Conservation (phyloP, 148 eudicot genomes). For the Rhododendron molle region DNA sequence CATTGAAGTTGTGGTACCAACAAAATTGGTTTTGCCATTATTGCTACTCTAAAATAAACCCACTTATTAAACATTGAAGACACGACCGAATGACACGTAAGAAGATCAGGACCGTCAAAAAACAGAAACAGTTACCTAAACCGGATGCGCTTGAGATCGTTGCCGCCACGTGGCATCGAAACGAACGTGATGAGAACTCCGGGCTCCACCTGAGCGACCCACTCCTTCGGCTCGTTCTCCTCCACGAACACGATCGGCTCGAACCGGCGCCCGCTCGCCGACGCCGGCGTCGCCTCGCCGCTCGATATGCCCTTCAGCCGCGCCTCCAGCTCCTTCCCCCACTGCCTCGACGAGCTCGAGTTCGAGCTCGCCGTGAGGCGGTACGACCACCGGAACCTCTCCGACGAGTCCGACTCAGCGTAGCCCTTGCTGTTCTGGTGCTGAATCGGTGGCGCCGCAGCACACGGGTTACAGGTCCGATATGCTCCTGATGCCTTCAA, state of each 20-base stretch:
- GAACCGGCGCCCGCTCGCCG: slow-evolving; percentile 53
- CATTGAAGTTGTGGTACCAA: no score
- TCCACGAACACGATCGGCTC: slow-evolving; percentile 74
- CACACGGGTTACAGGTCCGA: slow-evolving; percentile 52
- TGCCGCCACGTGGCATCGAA: slow-evolving; percentile 91
- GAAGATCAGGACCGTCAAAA: slow-evolving; percentile 15
- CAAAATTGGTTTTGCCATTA: no score
- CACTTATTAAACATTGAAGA: neutral
- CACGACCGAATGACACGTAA: neutral
- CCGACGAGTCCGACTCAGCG: slow-evolving; percentile 44
- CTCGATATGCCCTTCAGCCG: slow-evolving; percentile 81
- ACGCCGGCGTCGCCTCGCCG: slow-evolving; percentile 48
- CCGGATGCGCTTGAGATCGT: slow-evolving; percentile 90
- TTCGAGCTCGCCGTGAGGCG: slow-evolving; percentile 61
- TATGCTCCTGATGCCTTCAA: slow-evolving; percentile 79
- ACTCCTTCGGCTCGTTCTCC: slow-evolving; percentile 90
- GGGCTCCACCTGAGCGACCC: slow-evolving; percentile 99
- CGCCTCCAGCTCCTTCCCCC: slow-evolving; percentile 98
- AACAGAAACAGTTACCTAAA: neutral
- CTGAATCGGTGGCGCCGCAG: slow-evolving; percentile 35
- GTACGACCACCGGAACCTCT: slow-evolving; percentile 56
- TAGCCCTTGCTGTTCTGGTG: slow-evolving; percentile 11
- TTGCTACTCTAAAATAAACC: neutral
- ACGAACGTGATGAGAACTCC: slow-evolving; percentile 91
- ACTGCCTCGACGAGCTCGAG: slow-evolving; percentile 59